phyloP scores from a whole-genome alignment of 139 green algal species.

The Chlamydomonas sphaeroides region DNA sequence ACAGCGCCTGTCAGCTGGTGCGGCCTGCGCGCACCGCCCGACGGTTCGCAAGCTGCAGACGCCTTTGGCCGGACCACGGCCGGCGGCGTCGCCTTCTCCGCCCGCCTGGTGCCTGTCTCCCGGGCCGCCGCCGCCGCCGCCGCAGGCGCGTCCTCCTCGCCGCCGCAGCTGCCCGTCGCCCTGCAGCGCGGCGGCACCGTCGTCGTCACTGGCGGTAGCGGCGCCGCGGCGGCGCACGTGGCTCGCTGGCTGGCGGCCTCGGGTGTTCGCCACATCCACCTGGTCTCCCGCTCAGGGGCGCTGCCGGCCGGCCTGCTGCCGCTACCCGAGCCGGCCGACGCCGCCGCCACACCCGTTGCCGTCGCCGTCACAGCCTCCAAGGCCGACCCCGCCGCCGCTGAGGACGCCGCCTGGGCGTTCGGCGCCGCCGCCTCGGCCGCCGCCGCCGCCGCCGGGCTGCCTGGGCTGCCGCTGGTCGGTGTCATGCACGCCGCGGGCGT shows the following conservation, averaged over 20 bases:
- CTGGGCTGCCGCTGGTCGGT: constrained; percentile 37
- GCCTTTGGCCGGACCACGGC: background rate
- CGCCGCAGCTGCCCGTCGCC: background rate
- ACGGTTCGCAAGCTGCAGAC: too few relatives aligned
- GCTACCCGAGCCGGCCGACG: background rate
- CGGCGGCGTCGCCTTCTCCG: constrained; percentile 17
- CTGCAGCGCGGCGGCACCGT: constrained; percentile 43
- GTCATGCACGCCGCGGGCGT: constrained; percentile 62
- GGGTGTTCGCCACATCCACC: constrained; percentile 48
- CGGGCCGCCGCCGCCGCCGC: background rate
- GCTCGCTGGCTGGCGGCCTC: constrained; percentile 46
- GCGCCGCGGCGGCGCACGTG: constrained; percentile 45
- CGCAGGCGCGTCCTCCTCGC: background rate
- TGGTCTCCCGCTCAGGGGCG: constrained; percentile 49
- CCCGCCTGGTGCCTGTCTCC: constrained; percentile 19
- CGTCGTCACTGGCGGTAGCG: constrained; percentile 59
- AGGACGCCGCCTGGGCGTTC: constrained; percentile 32
- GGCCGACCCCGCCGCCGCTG: constrained; percentile 32
- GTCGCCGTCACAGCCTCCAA: constrained; percentile 43
- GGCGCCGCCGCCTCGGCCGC: background rate
- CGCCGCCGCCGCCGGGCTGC: background rate
- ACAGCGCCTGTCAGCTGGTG: too few relatives aligned
- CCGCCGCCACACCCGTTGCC: background rate
- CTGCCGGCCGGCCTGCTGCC: constrained; percentile 26
- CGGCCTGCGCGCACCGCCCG: too few relatives aligned